Evolutionary conservation across 2,329 filamentous ascomycete genomes (phyloP).

Genomic region (Monosporascus ibericus): DNA sequence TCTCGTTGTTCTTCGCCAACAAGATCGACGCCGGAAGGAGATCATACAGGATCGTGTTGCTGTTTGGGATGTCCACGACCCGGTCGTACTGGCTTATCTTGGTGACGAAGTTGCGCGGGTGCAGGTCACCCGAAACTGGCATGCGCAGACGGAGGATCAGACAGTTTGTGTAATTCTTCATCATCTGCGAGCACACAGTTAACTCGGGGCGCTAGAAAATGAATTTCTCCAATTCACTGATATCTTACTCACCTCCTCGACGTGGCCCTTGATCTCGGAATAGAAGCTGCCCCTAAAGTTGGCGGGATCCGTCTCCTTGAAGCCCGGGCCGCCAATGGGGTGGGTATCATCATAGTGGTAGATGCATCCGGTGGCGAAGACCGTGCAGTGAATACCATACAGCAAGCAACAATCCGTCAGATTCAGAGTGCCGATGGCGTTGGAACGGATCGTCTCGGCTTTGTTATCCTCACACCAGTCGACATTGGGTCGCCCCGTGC

Average conservation of each 20-base stretch:
- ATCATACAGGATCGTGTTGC: constrained; percentile 60
- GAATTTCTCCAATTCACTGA: neutral
- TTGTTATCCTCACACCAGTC: constrained; percentile 69
- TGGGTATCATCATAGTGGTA: constrained; percentile 58
- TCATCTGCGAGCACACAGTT: constrained; percentile 36
- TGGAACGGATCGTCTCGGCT: constrained; percentile 60
- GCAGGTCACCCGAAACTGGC: constrained; percentile 63
- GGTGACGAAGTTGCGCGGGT: constrained; percentile 62
- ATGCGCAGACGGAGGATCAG: constrained; percentile 62
- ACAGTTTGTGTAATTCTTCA: constrained; percentile 55
- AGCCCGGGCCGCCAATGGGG: constrained; percentile 54
- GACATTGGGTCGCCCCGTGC: constrained; percentile 59
- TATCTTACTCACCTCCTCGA: constrained; percentile 48
- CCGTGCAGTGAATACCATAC: constrained; percentile 55
- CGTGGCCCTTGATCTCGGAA: constrained; percentile 59
- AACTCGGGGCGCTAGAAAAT: neutral
- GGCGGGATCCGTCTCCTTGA: constrained; percentile 54
- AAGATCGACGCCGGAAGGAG: constrained; percentile 56
- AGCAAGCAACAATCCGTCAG: constrained; percentile 55
- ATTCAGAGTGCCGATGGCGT: constrained; percentile 60
- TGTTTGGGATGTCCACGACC: constrained; percentile 63
- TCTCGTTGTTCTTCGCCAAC: constrained; percentile 54
- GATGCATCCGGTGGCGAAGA: constrained; percentile 63
- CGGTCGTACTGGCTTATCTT: constrained; percentile 61
- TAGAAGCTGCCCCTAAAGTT: constrained; percentile 66